Base-by-base conservation (phyloP, 164 flowering plant genomes). In the Tinospora cordifolia region DNA sequence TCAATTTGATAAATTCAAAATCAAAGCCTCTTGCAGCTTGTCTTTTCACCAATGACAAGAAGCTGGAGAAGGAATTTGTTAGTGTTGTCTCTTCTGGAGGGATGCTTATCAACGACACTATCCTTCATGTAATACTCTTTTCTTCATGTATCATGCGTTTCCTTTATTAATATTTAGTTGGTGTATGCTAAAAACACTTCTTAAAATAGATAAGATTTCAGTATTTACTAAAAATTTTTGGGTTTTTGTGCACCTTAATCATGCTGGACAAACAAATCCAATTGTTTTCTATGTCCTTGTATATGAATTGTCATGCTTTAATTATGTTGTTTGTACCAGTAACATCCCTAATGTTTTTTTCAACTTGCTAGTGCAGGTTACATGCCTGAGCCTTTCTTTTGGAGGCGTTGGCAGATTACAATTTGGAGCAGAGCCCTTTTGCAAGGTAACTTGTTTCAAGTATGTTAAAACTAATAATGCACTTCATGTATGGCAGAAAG, bases 381-480 rank as follows among this genome's bases (percentile, higher is more conserved):
- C 89, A 0, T 77, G 73, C 60, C 79, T 49, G 69, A 75, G 76
- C 34, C 69, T 93, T 68, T 97, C 98, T 47, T 91, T 93, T 77
- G 98, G 98, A 75, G 98, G 98, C 69, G 98, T 91, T 11, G 92
- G 88, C n/a, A n/a, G n/a, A n/a, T n/a, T n/a, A n/a, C n/a, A n/a
- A n/a, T n/a, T n/a, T n/a, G n/a, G n/a, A n/a, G n/a, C n/a, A n/a
- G n/a, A n/a, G n/a, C n/a, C n/a, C n/a, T n/a, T n/a, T n/a, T n/a
- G n/a, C n/a, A n/a, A n/a, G n/a, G n/a, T n/a, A n/a, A n/a, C n/a
- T n/a, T n/a, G n/a, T n/a, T n/a, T n/a, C n/a, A n/a, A n/a, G n/a
- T n/a, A n/a, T n/a, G n/a, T n/a, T n/a, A n/a, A n/a, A n/a, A n/a
- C n/a, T n/a, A n/a, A n/a, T n/a, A n/a, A n/a, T n/a, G n/a, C n/a